Base-by-base conservation (phyloP, 768 basidiomycete species). In the Pleurotus tuber-regium region DNA sequence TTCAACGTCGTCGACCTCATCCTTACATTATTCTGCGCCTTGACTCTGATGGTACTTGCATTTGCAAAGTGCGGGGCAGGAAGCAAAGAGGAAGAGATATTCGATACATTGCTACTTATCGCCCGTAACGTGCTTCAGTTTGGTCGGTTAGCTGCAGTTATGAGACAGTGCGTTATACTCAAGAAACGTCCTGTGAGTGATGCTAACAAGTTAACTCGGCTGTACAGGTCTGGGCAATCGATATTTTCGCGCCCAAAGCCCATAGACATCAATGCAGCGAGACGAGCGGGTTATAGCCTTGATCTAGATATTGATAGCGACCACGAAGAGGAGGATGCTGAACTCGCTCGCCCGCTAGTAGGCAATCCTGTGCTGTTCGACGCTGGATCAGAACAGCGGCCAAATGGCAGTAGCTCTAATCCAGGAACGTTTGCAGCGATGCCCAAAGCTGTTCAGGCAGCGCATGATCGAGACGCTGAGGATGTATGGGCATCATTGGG, bases 71-170 rank as follows among this genome's bases (percentile, higher is more conserved):
- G 92, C 64, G 87, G 86, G 19, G 62, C 81, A 25, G 82, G 83
- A 30, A 92, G 89, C 66, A 92, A 91, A 70, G 89, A 92, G 61
- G 96, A 99, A 70, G 95, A 97, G 61, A 73, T 98, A 1, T 78
- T 98, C 42, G 97, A 98, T 64, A 97, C 92, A 2, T 72, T 98
- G 48, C 74, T 98, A 21, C 84, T 98, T 23, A 85, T 98, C 57
- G 92, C 89, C 16, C 82, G 96, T 35, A 98, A 98, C 64, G 82
- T 93, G 51, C 80, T 99, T 50, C 92, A 95, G 59, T 98, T 98
- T 63, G 86, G 89, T 24, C 83, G 95, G 21, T 76, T 99, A 14
- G 96, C 94, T 14, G 80, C 91, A 18, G 92, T 98, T 43, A 88
- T 98, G 82, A 79, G 95, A 69, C 91, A 94, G 93, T 96, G 64